Evolutionary conservation across 2,329 filamentous ascomycete genomes (phyloP), one percentile per base, ranked within the genome.

Genomic region (Claviceps humidiphila): DNA sequence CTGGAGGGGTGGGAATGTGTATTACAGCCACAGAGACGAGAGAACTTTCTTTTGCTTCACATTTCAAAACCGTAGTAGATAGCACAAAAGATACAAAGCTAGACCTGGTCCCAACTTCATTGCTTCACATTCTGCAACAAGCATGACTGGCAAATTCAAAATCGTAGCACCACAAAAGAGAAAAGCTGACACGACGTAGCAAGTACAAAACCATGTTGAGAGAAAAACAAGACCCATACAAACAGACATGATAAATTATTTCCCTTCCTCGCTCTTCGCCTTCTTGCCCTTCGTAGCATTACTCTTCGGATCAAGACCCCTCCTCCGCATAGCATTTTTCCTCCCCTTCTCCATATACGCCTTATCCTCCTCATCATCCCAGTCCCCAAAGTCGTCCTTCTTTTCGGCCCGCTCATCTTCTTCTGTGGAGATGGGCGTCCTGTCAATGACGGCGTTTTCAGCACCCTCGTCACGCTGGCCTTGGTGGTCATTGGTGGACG

Each of bases 331-430:
- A 54, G 81, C 78, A 61, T 85, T 88, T 58, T 80, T 78, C 72
- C 83, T 82, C n/a, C 81, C 85, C 60, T 81, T 80, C 61, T 84
- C 77, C 44, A 90, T 88, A 63, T 84, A 83, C 59, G 81, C 75
- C 59, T 75, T 68, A 62, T 91, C 87, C 63, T 83, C 84, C 0
- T 84, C 80, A 0, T 89, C 85, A 55, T 89, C 81, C 64, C 87
- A 91, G 1, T 78, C 84, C 49, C 81, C 85, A 64, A 90, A 90
- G 48, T 72, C 72, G 54, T 80, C 78, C 67, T 46, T 74, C 65
- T 13, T 71, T 20, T n/a, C 30, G 16, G 43, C 9, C 30, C 30
- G 14, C n/a, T 14, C 71, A 34, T 76, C 66, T n/a, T 72, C 71
- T 44, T 74, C 66, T 47, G 64, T 65, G 13, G 71, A 64, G 53